Evolutionary conservation across 106 monocot genomes (phyloP), one percentile per base, ranked within the genome.

Genomic region (Acorus gramineus): DNA sequence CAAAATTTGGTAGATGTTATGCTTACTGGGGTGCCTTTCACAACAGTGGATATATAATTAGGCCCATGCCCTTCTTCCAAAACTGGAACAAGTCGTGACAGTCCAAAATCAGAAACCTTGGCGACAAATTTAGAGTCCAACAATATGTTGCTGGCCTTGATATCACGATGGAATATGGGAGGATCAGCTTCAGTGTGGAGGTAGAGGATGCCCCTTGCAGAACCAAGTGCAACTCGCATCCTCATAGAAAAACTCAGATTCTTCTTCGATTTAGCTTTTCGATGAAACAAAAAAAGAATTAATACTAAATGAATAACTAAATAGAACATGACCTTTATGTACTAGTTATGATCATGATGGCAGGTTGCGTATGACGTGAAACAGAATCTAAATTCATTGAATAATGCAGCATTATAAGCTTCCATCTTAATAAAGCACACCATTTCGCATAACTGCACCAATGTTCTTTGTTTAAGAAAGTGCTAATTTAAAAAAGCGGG

Each of bases 21-120:
- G 76, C 91, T 79, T 44, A 96, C 96, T 58, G 96, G 96, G 46
- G 96, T 96, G 55, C 96, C 96, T 69, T 91, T 98, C 14, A 98
- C 91, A 8, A 85, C 82, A 45, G 96, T 98, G 46, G 96, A 98
- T 14, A 98, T 80, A 81, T 98, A 82, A 79, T 70, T 76, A 59
- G 80, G 91, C 49, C 57, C 59, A 71, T 61, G 66, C 13, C 94
- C 94, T 62, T 87, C 84, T 47, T 83, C 76, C 14, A 84, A 85
- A n/a, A 82, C 50, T 50, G 90, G 90, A 49, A 91, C 96, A 70
- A 88, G 85, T 7, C 96, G 82, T 47, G 96, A 98, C 46, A 98
- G 80, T 71, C 96, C 96, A 87, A 98, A 98, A 81, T 98, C 96
- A 72, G 91, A 85, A 71, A 98, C 96, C 61, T 98, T 98, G 51